Evolutionary conservation across 495 filamentous ascomycete genomes (phyloP), one percentile per base, ranked within the genome.

Genomic region (Saxophila tyrrhenica): DNA sequence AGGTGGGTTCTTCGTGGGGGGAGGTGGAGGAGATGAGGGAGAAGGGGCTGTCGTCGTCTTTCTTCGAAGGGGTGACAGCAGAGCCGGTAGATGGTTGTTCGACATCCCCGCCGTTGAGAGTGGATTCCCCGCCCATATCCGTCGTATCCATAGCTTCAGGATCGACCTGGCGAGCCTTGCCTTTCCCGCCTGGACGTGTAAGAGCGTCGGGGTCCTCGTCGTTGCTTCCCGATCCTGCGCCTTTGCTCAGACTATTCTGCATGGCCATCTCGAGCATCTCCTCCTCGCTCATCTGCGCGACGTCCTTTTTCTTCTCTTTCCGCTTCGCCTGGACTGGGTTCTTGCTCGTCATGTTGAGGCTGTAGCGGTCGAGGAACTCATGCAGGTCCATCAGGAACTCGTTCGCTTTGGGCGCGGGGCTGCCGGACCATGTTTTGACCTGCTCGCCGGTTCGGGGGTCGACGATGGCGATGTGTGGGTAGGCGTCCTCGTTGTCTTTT

Each of bases 361-460:
- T 95, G 67, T 96, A 98, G 1, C 92, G 80, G 62, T 95, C 94
- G 1, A 98, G 79, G 63, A 98, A 98, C 65, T 98, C 92, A 62
- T 90, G 86, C 1, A 98, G 75, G 56, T 94, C 84, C 67, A 86
- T 87, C 48, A 94, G 78, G 62, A 97, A 96, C 11, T 96, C 92
- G 15, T 78, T 63, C 1, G 89, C 67, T 39, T 78, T 78, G 10
- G 90, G 80, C 39, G 87, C 82, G 17, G 92, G 89, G 16, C 75
- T 74, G 1, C 90, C 89, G 3, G 86, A 89, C 89, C 90, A 96
- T 1, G 91, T 81, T 69, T 98, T 97, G 56, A 97, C 88, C 67
- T 96, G 91, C 69, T 97, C 92, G 39, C 92, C 92, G 7, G 92
- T 98, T 39, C 92, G 79, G 0, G 92, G 92, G 64, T 98, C 92